Evolutionary conservation across 192 early-diverging fungal genomes (phyloP).

Genomic region (Phlyctochytrium planicorne): DNA sequence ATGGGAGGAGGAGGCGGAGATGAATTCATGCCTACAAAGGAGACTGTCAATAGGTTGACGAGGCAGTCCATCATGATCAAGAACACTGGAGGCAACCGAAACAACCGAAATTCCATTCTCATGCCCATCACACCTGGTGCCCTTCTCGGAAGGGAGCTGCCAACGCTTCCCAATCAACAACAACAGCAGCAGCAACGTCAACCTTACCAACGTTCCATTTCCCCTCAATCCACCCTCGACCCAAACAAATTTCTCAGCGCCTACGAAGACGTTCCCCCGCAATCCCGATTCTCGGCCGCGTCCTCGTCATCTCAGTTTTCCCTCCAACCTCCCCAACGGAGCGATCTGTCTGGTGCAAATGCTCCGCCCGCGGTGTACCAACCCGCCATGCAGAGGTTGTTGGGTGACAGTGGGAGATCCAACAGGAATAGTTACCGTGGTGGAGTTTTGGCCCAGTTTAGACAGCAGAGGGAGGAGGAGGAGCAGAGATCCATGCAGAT

Average conservation of each 20-base stretch:
- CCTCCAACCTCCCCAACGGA: too few species aligned
- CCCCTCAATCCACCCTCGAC: too few species aligned
- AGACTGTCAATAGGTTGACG: not conserved
- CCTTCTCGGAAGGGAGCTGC: not conserved
- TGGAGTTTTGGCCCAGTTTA: not conserved
- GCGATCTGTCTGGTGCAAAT: too few species aligned
- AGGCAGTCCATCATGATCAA: not conserved
- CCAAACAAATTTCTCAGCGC: too few species aligned
- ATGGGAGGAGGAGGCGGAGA: not conserved
- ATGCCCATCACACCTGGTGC: not conserved
- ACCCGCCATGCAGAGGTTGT: too few species aligned
- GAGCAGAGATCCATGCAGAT: not conserved
- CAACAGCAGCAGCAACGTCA: too few species aligned
- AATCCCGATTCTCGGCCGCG: too few species aligned
- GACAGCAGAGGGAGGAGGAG: not conserved
- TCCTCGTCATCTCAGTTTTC: too few species aligned
- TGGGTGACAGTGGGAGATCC: too few species aligned
- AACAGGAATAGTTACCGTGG: too few species aligned
- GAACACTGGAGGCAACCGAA: not conserved
- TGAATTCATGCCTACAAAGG: not conserved
- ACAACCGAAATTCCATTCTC: not conserved
- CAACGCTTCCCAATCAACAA: not conserved
- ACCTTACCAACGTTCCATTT: too few species aligned
- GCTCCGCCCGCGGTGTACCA: not conserved
- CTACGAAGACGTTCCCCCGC: too few species aligned